Conservation (phyloP, 805 yeast species). For the Metschnikowia cubensis region DNA sequence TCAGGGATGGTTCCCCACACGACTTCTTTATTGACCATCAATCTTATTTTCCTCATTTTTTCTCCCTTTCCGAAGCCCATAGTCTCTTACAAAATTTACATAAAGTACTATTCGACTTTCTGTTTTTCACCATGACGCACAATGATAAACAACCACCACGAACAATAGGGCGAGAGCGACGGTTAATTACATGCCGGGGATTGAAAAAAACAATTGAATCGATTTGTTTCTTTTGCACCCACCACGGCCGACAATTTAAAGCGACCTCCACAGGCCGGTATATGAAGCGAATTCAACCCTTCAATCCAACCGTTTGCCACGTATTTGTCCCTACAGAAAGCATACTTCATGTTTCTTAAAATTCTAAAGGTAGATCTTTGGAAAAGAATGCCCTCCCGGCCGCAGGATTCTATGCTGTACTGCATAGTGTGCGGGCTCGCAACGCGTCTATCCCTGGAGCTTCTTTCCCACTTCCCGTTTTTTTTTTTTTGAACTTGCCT, state of each 20-base stretch:
- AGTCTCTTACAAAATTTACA: too few relatives aligned
- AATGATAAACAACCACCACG: neutral
- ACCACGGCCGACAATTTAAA: neutral
- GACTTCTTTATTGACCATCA: neutral
- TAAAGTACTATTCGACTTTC: neutral
- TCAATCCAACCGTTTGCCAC: neutral
- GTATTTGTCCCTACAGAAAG: neutral
- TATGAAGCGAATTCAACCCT: neutral
- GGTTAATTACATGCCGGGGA: neutral
- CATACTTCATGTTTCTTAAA: neutral
- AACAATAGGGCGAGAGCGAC: neutral
- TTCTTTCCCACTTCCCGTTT: neutral
- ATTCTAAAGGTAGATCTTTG: neutral
- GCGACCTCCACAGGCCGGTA: neutral
- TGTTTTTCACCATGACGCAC: neutral
- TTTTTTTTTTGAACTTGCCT: neutral
- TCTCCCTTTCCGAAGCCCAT: too few relatives aligned
- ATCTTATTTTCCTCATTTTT: neutral
- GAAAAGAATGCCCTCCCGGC: neutral
- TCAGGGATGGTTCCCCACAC: neutral
- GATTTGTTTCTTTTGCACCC: neutral
- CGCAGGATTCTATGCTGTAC: slow-evolving; percentile 1
- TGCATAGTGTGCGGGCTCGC: neutral
- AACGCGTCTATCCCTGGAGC: slow-evolving; percentile 5
- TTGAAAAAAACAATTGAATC: neutral